Conservation (phyloP, 768 basidiomycete species). For the Pleurotus tuber-regium region DNA sequence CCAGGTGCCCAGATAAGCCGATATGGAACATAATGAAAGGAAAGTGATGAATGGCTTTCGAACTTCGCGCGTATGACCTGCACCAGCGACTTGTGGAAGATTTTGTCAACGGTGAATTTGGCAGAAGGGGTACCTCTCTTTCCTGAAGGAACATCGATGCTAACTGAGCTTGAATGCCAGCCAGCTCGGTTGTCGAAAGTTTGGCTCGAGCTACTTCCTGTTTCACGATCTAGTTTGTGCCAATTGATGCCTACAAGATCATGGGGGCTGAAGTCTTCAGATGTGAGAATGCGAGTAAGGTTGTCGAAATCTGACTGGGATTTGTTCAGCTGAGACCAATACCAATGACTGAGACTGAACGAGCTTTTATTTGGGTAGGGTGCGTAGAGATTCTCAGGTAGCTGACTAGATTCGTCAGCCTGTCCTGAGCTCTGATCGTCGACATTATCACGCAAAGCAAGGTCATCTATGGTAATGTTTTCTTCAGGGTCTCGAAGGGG, state of each 20-base stretch:
- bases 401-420: neutral
- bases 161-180: constrained; percentile 12
- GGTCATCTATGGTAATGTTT: neutral
- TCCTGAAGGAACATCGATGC: constrained; percentile 6
- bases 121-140: neutral
- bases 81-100: constrained; percentile 15
- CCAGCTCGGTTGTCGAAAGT: constrained; percentile 15
- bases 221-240: constrained; percentile 2
- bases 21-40: constrained; percentile 14
- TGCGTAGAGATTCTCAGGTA: neutral
- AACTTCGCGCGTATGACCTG: constrained; percentile 16
- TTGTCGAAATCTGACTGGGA: constrained; percentile 16
- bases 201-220: neutral
- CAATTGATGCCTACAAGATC: constrained; percentile 11
- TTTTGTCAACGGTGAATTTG: constrained; percentile 6
- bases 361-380: constrained; percentile 17
- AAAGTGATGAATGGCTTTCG: neutral
- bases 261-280: constrained; percentile 1
- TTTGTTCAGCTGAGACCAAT: constrained; percentile 19
- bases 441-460: neutral
- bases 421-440: neutral
- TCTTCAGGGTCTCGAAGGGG: constrained; percentile 10
- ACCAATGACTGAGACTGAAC: constrained; percentile 18
- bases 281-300: constrained; percentile 12
- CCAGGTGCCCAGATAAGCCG: constrained; percentile 7